Base-by-base conservation (phyloP, 805 yeast species). In the Komagataella phaffii region DNA sequence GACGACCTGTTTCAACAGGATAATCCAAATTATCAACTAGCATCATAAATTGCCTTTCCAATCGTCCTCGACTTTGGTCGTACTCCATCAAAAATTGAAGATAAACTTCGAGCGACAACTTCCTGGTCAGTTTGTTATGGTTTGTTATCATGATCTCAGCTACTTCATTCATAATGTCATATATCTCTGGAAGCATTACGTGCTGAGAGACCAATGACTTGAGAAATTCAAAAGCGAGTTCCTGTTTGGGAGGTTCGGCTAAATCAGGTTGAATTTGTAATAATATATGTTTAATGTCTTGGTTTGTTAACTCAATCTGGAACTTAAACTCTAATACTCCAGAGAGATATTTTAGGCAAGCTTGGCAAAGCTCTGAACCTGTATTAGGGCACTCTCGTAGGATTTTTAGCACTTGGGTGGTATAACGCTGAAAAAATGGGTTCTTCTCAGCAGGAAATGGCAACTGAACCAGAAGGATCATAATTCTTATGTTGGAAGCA, bases 51-150 rank as follows among this genome's bases (percentile, higher is more conserved):
- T 88, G 95, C 58, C 83, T 86, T 56, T 86, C 93, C 49, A 93
- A 64, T 56, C 88, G 77, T 3, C 91, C 89, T 58, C 82, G 76
- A 36, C 98, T 89, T 68, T 91, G 97, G 59, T 96, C 98, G 61
- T 87, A 93, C 59, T 89, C 96, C 85, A 88, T 85, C 61, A 93
- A 68, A 59, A 93, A 93, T 59, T 83, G 89, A 64, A 80, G 85
- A 62, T 81, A 93, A 1, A 85, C 80, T 56, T 87, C 78, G 65
- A 98, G 77, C 7, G 97, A 80, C 65, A 85, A 81, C 58, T 85
- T 90, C 53, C 98, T 75, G 51, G 88, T 86, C 60, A 83, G 88
- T 50, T 78, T 78, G 2, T 91, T 74, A 53, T 88, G 96, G 65
- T 86, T 88, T 1, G 96, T 90, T 24, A 93, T 83, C 96, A 93